These are phyloP conservation scores for Vitis hybrid DNA, from an alignment of 177 flowering plant genomes.

Conservation along the genomic window DNA sequence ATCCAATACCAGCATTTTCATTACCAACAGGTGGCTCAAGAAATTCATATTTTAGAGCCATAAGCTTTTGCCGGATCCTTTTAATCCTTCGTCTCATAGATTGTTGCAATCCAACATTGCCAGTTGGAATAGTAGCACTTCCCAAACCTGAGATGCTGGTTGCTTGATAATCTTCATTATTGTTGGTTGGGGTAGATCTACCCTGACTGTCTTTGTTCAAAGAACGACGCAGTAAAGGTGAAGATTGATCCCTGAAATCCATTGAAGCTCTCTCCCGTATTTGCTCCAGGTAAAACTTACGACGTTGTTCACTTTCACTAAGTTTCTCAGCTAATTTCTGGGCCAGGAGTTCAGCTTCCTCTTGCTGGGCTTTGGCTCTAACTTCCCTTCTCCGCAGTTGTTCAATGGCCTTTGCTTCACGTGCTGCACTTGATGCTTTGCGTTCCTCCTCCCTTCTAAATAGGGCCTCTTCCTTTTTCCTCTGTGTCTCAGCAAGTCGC, in stretches of 20 bases:
- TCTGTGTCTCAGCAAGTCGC: constrained; percentile 86
- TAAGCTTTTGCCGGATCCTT: constrained; percentile 82
- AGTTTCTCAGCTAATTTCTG: constrained; percentile 92
- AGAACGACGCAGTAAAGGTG: constrained; percentile 73
- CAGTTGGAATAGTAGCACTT: constrained; percentile 32
- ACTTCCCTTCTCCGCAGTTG: constrained; percentile 79
- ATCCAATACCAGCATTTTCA: constrained; percentile 78
- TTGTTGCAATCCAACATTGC: constrained; percentile 47
- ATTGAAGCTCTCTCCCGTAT: constrained; percentile 92
- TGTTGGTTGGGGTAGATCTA: constrained; percentile 40
- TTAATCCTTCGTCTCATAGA: constrained; percentile 77
- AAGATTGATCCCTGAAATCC: constrained; percentile 95
- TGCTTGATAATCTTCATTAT: constrained; percentile 54
- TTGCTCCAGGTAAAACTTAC: constrained; percentile 88
- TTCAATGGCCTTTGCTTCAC: constrained; percentile 87
- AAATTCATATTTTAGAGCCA: constrained; percentile 85
- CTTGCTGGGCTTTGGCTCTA: constrained; percentile 91
- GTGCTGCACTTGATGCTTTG: constrained; percentile 91
- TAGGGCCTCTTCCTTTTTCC: constrained; percentile 92
- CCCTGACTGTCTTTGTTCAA: constrained; percentile 60
- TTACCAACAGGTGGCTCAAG: constrained; percentile 57
- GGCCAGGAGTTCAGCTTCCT: constrained; percentile 93
- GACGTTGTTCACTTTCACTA: constrained; percentile 89
- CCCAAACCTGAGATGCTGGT: constrained; percentile 29
- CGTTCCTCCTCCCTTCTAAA: constrained; percentile 94